phyloP scores from a whole-genome alignment of 495 filamentous ascomycete species.

The Neurospora terricola region DNA sequence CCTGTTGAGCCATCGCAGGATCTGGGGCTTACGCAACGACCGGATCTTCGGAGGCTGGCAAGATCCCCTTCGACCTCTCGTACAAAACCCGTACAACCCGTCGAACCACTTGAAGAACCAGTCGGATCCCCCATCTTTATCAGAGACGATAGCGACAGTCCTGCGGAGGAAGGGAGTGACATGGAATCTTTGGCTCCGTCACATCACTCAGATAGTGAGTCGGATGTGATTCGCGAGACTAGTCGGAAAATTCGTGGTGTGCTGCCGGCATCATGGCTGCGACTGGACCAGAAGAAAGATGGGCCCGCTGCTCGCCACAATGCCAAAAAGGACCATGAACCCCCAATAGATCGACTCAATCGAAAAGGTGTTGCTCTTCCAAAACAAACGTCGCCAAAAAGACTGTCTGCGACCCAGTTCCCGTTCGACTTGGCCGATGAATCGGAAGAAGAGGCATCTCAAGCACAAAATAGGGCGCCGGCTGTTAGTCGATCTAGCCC shows the following conservation, averaged over 20 bases:
- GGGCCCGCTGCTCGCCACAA: slow-evolving; percentile 13
- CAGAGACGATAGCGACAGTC: slow-evolving; percentile 6
- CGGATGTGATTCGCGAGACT: slow-evolving; percentile 32
- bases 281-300: slow-evolving; percentile 49
- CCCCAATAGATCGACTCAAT: slow-evolving; percentile 17
- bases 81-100: background rate
- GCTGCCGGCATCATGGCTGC: slow-evolving; percentile 82
- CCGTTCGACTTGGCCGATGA: slow-evolving; percentile 42
- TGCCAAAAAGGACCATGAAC: slow-evolving; percentile 31
- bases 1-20: slow-evolving; percentile 2
- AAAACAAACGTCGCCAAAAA: slow-evolving; percentile 17
- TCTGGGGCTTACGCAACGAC: slow-evolving; percentile 1
- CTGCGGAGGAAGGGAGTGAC: slow-evolving; percentile 1
- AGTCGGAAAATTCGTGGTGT: slow-evolving; percentile 63
- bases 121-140: slow-evolving; percentile 6
- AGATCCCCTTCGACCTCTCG: background rate
- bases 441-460: slow-evolving; percentile 18
- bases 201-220: slow-evolving; percentile 29
- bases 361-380: slow-evolving; percentile 49
- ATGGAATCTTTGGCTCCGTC: slow-evolving; percentile 7
- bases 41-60: background rate
- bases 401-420: slow-evolving; percentile 13
- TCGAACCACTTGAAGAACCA: background rate
- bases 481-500: background rate
- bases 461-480: background rate